These are phyloP conservation scores for Camellia oleifera DNA, from an alignment of 179 eudicot genomes.

Conservation along the genomic window DNA sequence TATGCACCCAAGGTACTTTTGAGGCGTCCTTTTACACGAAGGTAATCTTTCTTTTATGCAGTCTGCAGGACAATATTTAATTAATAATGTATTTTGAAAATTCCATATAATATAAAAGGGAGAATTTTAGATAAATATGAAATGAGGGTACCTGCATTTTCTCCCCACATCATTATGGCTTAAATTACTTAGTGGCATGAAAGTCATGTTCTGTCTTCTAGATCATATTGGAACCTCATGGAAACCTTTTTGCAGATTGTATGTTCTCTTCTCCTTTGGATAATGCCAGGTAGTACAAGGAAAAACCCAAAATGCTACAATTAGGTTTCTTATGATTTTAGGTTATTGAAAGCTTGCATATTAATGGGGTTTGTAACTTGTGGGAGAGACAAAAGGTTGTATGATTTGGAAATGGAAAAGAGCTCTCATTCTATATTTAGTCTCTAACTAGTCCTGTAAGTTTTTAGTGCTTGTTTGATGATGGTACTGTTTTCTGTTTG, in stretches of 20 bases:
- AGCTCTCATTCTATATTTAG: not conserved
- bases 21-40: conserved; percentile 91
- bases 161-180: not conserved
- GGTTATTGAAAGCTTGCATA: not conserved
- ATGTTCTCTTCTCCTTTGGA: not conserved
- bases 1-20: conserved; percentile 88
- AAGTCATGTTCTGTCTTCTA: not conserved
- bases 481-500: conserved; percentile 8
- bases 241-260: not conserved
- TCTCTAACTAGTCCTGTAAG: not conserved
- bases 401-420: not conserved
- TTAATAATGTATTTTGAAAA: not conserved
- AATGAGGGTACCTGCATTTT: not conserved
- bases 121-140: no score
- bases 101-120: not conserved
- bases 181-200: not conserved
- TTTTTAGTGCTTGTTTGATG: not conserved
- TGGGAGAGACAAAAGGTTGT: not conserved
- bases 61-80: not conserved
- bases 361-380: not conserved
- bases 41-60: conserved; percentile 37
- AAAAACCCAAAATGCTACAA: not conserved
- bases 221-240: conserved; percentile 3
- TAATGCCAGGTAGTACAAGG: not conserved
- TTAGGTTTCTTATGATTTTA: not conserved